Evolutionary conservation across 1,139 yeast genomes (phyloP).

Genomic region (Pichia sp.): DNA sequence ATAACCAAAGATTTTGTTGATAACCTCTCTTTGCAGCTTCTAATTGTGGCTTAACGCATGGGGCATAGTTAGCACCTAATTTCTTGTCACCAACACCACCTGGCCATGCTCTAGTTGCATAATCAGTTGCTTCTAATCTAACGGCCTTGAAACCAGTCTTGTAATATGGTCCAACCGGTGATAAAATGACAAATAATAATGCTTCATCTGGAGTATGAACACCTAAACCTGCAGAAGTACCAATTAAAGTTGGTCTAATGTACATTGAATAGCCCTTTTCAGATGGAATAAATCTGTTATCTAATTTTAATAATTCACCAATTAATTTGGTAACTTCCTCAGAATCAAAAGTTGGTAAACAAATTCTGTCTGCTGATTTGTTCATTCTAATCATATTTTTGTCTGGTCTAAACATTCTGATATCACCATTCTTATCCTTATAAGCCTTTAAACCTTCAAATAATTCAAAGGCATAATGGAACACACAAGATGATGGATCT

Average conservation of each 20-base stretch:
- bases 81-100: conserved; percentile 96
- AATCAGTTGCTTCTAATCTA: conserved; percentile 84
- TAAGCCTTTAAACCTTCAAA: conserved; percentile 97
- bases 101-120: conserved; percentile 98
- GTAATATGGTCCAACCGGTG: conserved; percentile 94
- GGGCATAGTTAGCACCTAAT: conserved; percentile 96
- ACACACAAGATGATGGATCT: conserved; percentile 84
- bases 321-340: conserved; percentile 71
- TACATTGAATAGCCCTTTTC: conserved; percentile 86
- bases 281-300: conserved; percentile 70
- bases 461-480: conserved; percentile 91
- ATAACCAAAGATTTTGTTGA: conserved; percentile 94
- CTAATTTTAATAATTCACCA: conserved; percentile 66
- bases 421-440: conserved; percentile 54
- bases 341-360: conserved; percentile 76
- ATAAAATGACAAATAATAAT: conserved; percentile 73
- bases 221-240: conserved; percentile 82
- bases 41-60: conserved; percentile 82
- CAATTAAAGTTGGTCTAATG: conserved; percentile 90
- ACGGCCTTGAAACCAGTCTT: conserved; percentile 93
- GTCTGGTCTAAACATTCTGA: conserved; percentile 84
- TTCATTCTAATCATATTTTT: conserved; percentile 90
- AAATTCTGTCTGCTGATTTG: conserved; percentile 77
- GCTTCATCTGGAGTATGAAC: conserved; percentile 78
- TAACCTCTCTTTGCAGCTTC: conserved; percentile 86